phyloP scores from a whole-genome alignment of 176 grass and related monocot genomes.

The Cenchrus purpureus region DNA sequence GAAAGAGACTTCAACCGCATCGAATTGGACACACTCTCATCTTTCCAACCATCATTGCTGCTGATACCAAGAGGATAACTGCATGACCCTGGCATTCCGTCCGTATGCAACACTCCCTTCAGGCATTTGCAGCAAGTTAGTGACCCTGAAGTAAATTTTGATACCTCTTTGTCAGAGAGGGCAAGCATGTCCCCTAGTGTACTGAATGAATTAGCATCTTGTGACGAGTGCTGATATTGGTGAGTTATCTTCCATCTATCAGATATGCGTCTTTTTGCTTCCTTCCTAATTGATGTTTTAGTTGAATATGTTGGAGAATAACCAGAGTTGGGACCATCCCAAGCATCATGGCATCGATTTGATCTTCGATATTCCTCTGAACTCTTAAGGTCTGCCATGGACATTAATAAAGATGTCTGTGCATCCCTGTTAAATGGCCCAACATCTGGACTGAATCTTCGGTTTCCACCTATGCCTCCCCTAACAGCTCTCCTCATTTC shows the following conservation, averaged over 20 bases:
- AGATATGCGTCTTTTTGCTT: conserved; percentile 71
- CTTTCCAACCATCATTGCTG: conserved; percentile 64
- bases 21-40: conserved; percentile 49
- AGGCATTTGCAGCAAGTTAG: conserved; percentile 1
- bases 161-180: conserved; percentile 58
- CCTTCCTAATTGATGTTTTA: conserved; percentile 62
- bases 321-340: conserved; percentile 5
- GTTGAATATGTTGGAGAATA: conserved; percentile 49
- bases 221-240: conserved; percentile 42
- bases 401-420: conserved; percentile 5
- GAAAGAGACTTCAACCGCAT: conserved; percentile 52
- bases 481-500: conserved; percentile 53
- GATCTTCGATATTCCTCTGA: conserved; percentile 20
- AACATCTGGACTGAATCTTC: conserved; percentile 22
- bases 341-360: conserved; percentile 27
- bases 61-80: conserved; percentile 49
- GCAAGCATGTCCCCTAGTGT: conserved; percentile 77
- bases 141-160: conserved; percentile 32
- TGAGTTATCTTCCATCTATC: conserved; percentile 71
- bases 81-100: conserved; percentile 24
- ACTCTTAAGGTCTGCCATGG: conserved; percentile 35
- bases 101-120: conserved; percentile 18
- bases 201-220: conserved; percentile 39
- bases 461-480: conserved; percentile 41
- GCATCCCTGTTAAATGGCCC: conserved; percentile 20